Base-by-base conservation (phyloP, 2,329 filamentous ascomycete species). In the Fusarium metavorans region DNA sequence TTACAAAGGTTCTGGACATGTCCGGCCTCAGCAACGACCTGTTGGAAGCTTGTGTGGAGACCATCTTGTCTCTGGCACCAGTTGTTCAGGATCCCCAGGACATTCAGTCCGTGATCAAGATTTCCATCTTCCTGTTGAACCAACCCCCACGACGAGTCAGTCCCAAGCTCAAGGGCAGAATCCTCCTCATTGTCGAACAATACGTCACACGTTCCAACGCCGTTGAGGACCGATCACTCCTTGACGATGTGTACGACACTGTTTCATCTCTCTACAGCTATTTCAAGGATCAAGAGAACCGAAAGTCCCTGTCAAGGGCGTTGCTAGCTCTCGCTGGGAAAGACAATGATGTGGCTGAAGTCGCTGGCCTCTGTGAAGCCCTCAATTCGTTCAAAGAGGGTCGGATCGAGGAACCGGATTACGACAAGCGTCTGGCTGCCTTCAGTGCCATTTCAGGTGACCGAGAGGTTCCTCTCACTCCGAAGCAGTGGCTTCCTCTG, bases 231-330 rank as follows among this genome's bases (percentile, higher is more conserved):
- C 75, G 88, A 27, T 57, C 60, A 13, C 84, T 96, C 18, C 90
- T 90, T 58, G 84, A 88, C 52, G 87, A 89, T 39, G 90, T 97
- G 1, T 97, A 93, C 80, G 87, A 90, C 54, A 94, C 94, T 0
- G 84, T 97, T 11, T 92, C 94, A 5, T 92, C 94, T 0, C 88
- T 98, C 37, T 98, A 98, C 80, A 94, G 94, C 64, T 98, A 95
- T 81, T 96, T 98, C 85, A 94, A 92, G 77, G 95, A 98, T 81
- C 89, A 92, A 50, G 85, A 90, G 50, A 97, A 95, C 79, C 90
- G 97, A 64, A 87, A 92, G 71, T 88, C 94, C 1, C 84, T 98
- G 32, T 93, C 93, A 18, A 88, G 91, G 52, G 92, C 97, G 5
- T 84, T 98, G 9, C 83, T 87, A 16, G 92, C 92, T 20, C 91